Evolutionary conservation across 1,284 basidiomycete genomes (phyloP), one percentile per base, ranked within the genome.

Genomic region (Neolentinus lepideus): DNA sequence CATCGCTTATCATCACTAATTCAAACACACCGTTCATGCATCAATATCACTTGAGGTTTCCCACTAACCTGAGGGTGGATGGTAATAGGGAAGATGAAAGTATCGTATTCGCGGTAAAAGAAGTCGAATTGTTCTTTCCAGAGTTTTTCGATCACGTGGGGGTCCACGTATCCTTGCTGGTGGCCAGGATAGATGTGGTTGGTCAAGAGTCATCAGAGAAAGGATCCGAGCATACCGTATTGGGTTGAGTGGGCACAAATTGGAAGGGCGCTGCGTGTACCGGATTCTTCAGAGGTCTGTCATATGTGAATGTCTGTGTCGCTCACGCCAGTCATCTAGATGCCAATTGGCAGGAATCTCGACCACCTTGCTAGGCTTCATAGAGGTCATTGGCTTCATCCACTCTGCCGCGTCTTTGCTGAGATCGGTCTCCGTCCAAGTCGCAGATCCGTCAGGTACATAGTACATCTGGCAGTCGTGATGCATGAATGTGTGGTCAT

Each of bases 121-220:
- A 89, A 90, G 0, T 79, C 75, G 64, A 89, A 90, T 57, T 75
- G 83, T 65, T 88, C 86, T 66, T 86, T 88, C 88, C 88, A 90
- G 29, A 90, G 76, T 58, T 88, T 77, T 60, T 90, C 85, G 10
- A 90, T 81, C 45, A 84, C 81, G 46, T 80, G 74, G 1, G 80
- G 67, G 61, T 85, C 86, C n/a, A 90, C 86, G 80, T 82, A 60
- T 12, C 63, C 53, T 75, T 76, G 1, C 75, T 71, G 65, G 87
- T 88, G 68, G 88, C 84, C 67, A 86, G 86, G 76, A n/a, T 14
- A 56, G 22, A 45, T n/a, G 48, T 19, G 22, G 12, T 53, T 25
- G 3, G 24, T 16, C 24, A 26, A 50, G 24, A 16, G 24, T 16
- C 24, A 50, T 4, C 47, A 6, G 4, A 26, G 12, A 52, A 22